Percentiles rank a stretch among this genome's conserved stretches.
phyloP scores from a whole-genome alignment of 805 yeast genomes.

The Ogataea corticis region DNA sequence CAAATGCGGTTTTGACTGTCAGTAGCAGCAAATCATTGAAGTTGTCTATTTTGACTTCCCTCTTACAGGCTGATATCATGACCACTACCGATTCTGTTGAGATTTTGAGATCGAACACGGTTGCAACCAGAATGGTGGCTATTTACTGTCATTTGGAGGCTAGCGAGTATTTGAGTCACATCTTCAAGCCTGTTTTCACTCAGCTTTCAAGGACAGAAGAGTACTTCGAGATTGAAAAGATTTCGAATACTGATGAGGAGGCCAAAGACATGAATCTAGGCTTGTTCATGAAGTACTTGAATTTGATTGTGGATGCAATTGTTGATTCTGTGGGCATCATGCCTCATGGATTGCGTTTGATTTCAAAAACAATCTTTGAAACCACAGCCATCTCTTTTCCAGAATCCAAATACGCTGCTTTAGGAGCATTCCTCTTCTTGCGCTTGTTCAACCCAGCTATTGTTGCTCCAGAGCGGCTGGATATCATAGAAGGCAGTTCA shows the following conservation, averaged over 20 bases:
- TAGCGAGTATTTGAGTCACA: slow-evolving; percentile 49
- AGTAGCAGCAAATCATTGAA: slow-evolving; percentile 43
- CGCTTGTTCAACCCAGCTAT: slow-evolving; percentile 86
- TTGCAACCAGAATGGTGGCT: slow-evolving; percentile 75
- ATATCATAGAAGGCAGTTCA: slow-evolving; percentile 20
- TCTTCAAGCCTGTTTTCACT: slow-evolving; percentile 57
- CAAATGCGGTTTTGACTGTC: slow-evolving; percentile 60
- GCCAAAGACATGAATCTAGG: slow-evolving; percentile 43
- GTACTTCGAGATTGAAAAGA: slow-evolving; percentile 65
- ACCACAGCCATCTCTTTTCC: slow-evolving; percentile 64
- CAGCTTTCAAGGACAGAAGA: slow-evolving; percentile 51
- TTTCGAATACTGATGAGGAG: slow-evolving; percentile 28
- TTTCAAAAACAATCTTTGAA: slow-evolving; percentile 64
- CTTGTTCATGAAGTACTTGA: slow-evolving; percentile 57
- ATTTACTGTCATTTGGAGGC: slow-evolving; percentile 72
- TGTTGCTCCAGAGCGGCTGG: slow-evolving; percentile 74
- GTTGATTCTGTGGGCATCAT: slow-evolving; percentile 53
- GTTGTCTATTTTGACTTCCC: slow-evolving; percentile 48
- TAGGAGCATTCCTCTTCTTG: slow-evolving; percentile 84
- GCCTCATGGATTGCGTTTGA: slow-evolving; percentile 71
- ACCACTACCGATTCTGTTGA: slow-evolving; percentile 65
- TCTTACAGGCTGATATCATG: slow-evolving; percentile 63
- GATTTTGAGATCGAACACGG: slow-evolving; percentile 76
- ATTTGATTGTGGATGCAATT: slow-evolving; percentile 58
- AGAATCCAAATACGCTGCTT: slow-evolving; percentile 64